Evolutionary conservation across 2,329 filamentous ascomycete genomes (phyloP), one percentile per base, ranked within the genome.

Genomic region (Mycocentrospora acerina): DNA sequence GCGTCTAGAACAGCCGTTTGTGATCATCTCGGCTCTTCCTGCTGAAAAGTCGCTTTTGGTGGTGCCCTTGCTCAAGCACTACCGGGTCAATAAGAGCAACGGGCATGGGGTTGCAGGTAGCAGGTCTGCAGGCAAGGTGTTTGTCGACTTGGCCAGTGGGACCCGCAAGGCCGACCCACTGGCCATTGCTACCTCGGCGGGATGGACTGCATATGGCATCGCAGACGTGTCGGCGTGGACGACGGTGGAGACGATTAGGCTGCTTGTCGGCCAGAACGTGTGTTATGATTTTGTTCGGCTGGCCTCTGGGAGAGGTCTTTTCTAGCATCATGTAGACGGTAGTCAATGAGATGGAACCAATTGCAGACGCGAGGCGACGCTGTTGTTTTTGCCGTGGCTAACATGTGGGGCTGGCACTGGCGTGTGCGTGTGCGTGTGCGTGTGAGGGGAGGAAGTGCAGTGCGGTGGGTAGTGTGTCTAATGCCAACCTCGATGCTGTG

Each of bases 221-320:
- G 85, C 84, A 16, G 88, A 94, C 65, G 85, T 90, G 22, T 85
- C 83, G 40, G 87, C 88, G 0, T 93, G 90, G 71, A 90, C 86
- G 15, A 90, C 86, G 2, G 88, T 91, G 4, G 86, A 93, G 69
- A 91, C 83, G 32, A 69, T 93, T 38, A 76, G 88, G 51, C 66
- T 90, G 42, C 74, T 94, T 16, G 86, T 91, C 9, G 88, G 88
- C 8, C 87, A 93, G 70, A 93, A 93, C 62, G 87, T 93, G 40
- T 86, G 86, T 5, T 91, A 89, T 67, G 90, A 87, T 68, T 94
- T 94, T 71, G 88, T 93, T 28, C 77, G 87, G 32, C 72, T 93
- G 60, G 86, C 88, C 26, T 78, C 76, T 48, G 80, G 80, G 16
- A 68, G 78, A 53, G 75, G 75, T 14, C 55, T 80, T 47, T 78